Evolutionary conservation across 2,329 filamentous ascomycete genomes (phyloP).

Genomic region (Eutypa lata): DNA sequence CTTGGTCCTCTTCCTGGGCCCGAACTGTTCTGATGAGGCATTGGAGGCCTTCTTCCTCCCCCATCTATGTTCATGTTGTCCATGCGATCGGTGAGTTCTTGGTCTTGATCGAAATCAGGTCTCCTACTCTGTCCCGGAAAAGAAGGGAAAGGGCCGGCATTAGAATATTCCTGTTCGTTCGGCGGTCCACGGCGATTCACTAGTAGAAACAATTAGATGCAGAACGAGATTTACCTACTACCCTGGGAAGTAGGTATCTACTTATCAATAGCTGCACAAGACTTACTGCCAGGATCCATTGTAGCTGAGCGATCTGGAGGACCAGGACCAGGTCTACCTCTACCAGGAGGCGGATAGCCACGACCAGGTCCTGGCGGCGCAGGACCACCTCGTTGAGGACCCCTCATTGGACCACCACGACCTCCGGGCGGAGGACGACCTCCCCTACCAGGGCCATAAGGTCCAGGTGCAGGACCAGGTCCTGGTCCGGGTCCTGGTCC

Average conservation of each 20-base stretch:
- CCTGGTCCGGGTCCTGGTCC: slow-evolving; percentile 27
- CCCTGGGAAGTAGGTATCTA: too few species aligned
- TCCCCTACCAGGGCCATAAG: slow-evolving; percentile 36
- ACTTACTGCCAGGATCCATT: slow-evolving; percentile 33
- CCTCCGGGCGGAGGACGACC: slow-evolving; percentile 39
- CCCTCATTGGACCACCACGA: slow-evolving; percentile 43
- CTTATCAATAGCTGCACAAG: neutral
- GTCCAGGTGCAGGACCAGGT: slow-evolving; percentile 23
- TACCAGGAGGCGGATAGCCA: slow-evolving; percentile 23
- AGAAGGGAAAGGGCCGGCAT: slow-evolving; percentile 34
- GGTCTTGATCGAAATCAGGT: slow-evolving; percentile 39
- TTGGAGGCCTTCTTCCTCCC: slow-evolving; percentile 16
- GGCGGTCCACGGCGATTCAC: slow-evolving; percentile 19
- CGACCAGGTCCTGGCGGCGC: slow-evolving; percentile 21
- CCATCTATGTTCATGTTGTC: slow-evolving; percentile 37
- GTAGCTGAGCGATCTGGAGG: slow-evolving; percentile 35
- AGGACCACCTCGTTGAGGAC: slow-evolving; percentile 26
- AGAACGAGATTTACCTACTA: neutral
- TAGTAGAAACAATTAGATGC: slow-evolving; percentile 16
- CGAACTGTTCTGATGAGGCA: slow-evolving; percentile 23
- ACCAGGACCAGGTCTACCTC: slow-evolving; percentile 39
- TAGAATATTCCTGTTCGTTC: slow-evolving; percentile 28
- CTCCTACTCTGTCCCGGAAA: slow-evolving; percentile 39
- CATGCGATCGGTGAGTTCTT: slow-evolving; percentile 39
- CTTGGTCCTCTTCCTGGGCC: slow-evolving; percentile 30